Evolutionary conservation across 345 rosid species (phyloP).

Genomic region (Eucalyptus sp.): DNA sequence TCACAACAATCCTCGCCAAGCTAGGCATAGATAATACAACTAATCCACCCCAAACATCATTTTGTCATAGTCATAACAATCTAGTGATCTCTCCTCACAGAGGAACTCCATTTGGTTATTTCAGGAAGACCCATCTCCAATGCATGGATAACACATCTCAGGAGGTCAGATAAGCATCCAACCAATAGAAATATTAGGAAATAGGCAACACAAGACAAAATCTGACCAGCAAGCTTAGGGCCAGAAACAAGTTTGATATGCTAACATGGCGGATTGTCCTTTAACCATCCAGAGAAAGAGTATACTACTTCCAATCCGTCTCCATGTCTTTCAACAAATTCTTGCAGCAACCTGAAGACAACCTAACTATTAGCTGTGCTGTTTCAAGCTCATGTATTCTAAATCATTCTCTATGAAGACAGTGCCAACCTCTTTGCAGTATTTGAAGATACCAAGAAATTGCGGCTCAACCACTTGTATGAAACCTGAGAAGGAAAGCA

Average conservation of each 20-base stretch:
- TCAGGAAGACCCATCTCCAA: no score
- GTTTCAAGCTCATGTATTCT: neutral
- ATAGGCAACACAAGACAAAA: neutral
- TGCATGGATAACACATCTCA: no score
- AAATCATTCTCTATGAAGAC: neutral
- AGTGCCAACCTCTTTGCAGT: constrained; percentile 57
- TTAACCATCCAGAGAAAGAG: constrained; percentile 75
- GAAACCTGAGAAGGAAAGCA: neutral
- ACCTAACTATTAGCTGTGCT: neutral
- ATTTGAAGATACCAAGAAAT: constrained; percentile 60
- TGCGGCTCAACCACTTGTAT: constrained; percentile 94
- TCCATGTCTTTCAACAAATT: constrained; percentile 52
- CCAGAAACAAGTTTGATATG: constrained; percentile 52
- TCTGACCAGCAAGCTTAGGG: constrained; percentile 60
- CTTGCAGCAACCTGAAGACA: constrained; percentile 57
- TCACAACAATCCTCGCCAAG: no score
- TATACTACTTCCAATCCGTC: constrained; percentile 58
- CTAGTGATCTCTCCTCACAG: no score
- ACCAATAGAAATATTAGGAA: neutral
- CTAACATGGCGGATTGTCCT: constrained; percentile 45
- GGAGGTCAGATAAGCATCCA: no score
- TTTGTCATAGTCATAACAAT: no score
- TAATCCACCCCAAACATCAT: no score
- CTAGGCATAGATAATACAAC: no score
- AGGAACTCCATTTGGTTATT: no score